Percentiles rank a stretch among this genome's conserved stretches.
Evolutionary conservation across 2,329 filamentous ascomycete species (phyloP).

Genomic region (Apiospora pterosperma): DNA sequence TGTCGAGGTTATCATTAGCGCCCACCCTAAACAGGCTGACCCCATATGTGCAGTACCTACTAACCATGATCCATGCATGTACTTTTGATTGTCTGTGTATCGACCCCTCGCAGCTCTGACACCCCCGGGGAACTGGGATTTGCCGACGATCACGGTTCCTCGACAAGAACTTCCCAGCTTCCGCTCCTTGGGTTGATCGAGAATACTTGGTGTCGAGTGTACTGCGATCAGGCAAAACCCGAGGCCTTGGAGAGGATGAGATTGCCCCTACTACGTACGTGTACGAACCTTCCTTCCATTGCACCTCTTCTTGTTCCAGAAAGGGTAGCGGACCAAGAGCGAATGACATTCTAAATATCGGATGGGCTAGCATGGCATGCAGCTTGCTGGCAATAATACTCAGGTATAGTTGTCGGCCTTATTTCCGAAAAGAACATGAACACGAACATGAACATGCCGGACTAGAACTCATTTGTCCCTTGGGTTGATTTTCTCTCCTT

Average conservation of each 20-base stretch:
- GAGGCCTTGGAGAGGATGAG: neutral
- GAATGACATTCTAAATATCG: neutral
- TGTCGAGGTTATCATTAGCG: slow-evolving; percentile 4
- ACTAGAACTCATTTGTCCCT: neutral
- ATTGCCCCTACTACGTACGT: neutral
- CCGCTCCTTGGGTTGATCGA: neutral
- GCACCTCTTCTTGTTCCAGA: neutral
- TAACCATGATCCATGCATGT: neutral
- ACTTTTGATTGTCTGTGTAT: neutral
- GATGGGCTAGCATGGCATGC: neutral
- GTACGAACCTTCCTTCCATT: neutral
- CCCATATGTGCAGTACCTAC: neutral
- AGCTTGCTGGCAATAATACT: neutral
- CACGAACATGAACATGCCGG: neutral
- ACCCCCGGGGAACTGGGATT: neutral
- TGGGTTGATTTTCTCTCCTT: neutral
- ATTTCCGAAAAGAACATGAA: neutral
- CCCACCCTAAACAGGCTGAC: slow-evolving; percentile 3
- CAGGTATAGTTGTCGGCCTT: neutral
- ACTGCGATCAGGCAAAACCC: neutral
- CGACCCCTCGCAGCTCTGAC: neutral
- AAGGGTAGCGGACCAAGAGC: neutral
- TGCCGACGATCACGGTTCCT: neutral
- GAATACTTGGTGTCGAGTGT: neutral
- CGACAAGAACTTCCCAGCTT: neutral